Percentiles rank a stretch among this genome's conserved stretches.
These are phyloP conservation scores for Silene uniflora DNA, from an alignment of 148 eudicot genomes.

Conservation along the genomic window DNA sequence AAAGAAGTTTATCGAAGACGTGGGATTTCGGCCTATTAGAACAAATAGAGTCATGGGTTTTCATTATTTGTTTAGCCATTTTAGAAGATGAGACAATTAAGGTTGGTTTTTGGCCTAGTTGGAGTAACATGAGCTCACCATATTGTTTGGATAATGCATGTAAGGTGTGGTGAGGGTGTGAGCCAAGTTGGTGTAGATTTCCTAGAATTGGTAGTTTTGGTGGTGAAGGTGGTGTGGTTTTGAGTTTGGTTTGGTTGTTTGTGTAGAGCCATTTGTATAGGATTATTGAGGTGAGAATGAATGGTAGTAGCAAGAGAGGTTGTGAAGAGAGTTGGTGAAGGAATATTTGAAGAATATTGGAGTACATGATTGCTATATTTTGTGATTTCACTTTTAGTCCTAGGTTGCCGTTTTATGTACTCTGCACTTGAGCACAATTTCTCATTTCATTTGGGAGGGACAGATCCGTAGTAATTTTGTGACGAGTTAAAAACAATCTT, in stretches of 20 bases:
- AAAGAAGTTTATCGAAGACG: slow-evolving; percentile 18
- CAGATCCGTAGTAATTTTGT: no score
- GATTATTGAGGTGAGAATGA: slow-evolving; percentile 16
- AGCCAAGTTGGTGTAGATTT: slow-evolving; percentile 54
- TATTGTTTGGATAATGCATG: slow-evolving; percentile 26
- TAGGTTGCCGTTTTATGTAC: no score
- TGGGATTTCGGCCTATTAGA: slow-evolving; percentile 36
- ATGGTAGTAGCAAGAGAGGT: slow-evolving; percentile 1
- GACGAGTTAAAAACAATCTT: no score
- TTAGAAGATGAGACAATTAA: slow-evolving; percentile 46
- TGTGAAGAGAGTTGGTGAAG: neutral
- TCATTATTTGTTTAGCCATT: slow-evolving; percentile 46
- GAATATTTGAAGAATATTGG: neutral
- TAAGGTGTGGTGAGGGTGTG: slow-evolving; percentile 40
- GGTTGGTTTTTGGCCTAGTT: slow-evolving; percentile 39
- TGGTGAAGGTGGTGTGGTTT: slow-evolving; percentile 51
- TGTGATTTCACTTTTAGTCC: neutral
- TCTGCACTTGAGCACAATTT: no score
- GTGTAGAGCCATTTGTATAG: slow-evolving; percentile 26
- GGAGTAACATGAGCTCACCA: slow-evolving; percentile 49
- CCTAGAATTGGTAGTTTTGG: slow-evolving; percentile 60
- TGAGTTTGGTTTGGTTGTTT: neutral
- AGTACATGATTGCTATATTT: neutral
- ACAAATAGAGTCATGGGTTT: slow-evolving; percentile 49
- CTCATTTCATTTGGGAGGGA: no score